Percentiles rank a stretch among this genome's conserved stretches.
Conservation (phyloP, 73 alveolate genomes). For the Tetrahymena malaccensis region DNA sequence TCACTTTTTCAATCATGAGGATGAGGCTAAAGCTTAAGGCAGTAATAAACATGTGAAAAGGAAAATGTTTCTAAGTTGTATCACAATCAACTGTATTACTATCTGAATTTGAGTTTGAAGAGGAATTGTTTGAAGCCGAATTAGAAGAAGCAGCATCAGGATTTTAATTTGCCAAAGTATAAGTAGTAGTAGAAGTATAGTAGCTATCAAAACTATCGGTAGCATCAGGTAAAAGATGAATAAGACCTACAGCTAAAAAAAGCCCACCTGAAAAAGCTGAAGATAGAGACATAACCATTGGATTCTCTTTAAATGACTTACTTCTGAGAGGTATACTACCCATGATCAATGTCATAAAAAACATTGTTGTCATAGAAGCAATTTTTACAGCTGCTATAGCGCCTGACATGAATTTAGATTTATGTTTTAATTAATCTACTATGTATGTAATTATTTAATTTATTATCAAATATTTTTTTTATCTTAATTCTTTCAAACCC, state of each 20-base stretch:
- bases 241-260: neutral
- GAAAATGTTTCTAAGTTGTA: neutral
- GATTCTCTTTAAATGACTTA: constrained; percentile 6
- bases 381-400: neutral
- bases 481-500: too few species aligned
- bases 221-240: neutral
- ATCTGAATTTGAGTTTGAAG: neutral
- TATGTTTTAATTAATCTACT: too few species aligned
- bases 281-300: neutral
- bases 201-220: neutral
- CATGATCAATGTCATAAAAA: neutral
- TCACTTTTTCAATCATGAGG: neutral
- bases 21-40: neutral
- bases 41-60: neutral
- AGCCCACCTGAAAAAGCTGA: neutral
- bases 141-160: neutral
- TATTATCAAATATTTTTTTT: too few species aligned
- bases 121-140: neutral
- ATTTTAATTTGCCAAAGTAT: neutral
- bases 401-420: neutral
- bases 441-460: too few species aligned
- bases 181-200: neutral
- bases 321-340: neutral
- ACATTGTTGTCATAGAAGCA: neutral
- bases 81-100: neutral